A percentile compares a stretch with the other conserved stretches of the same genome.
These are phyloP conservation scores for Aspergillus bombycis DNA, from an alignment of 2,329 filamentous ascomycete genomes.

Conservation along the genomic window DNA sequence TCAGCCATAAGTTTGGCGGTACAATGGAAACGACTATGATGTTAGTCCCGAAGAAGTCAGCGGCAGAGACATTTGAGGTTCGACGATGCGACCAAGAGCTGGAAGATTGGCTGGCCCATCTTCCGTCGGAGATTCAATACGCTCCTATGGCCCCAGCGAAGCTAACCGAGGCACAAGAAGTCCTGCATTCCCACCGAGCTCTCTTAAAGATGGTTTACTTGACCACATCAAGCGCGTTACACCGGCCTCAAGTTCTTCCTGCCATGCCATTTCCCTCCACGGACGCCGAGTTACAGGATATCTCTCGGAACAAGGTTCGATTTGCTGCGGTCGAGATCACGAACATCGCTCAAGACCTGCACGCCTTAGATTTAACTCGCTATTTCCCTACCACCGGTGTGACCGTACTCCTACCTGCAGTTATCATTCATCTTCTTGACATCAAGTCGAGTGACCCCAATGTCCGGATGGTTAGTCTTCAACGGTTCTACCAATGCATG, in stretches of 20 bases:
- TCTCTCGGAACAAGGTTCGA: constrained; percentile 80
- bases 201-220: constrained; percentile 92
- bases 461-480: constrained; percentile 71
- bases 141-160: constrained; percentile 63
- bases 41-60: constrained; percentile 84
- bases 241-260: constrained; percentile 87
- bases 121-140: constrained; percentile 76
- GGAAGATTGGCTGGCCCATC: constrained; percentile 72
- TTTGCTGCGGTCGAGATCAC: constrained; percentile 86
- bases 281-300: constrained; percentile 74
- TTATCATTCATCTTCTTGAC: constrained; percentile 90
- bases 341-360: constrained; percentile 76
- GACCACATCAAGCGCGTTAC: constrained; percentile 86
- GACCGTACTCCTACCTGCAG: constrained; percentile 85
- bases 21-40: constrained; percentile 82
- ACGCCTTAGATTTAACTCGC: constrained; percentile 71
- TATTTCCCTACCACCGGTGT: constrained; percentile 88
- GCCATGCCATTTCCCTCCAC: constrained; percentile 62
- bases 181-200: constrained; percentile 73
- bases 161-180: constrained; percentile 48
- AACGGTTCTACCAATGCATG: constrained; percentile 91
- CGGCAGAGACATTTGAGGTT: constrained; percentile 80
- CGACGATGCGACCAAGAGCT: constrained; percentile 78
- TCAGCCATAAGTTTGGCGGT: constrained; percentile 74
- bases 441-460: constrained; percentile 80